A percentile compares a stretch with the other conserved stretches of the same genome.
phyloP scores from a whole-genome alignment of 1,284 basidiomycete genomes.

The Trichosporon sp. region DNA sequence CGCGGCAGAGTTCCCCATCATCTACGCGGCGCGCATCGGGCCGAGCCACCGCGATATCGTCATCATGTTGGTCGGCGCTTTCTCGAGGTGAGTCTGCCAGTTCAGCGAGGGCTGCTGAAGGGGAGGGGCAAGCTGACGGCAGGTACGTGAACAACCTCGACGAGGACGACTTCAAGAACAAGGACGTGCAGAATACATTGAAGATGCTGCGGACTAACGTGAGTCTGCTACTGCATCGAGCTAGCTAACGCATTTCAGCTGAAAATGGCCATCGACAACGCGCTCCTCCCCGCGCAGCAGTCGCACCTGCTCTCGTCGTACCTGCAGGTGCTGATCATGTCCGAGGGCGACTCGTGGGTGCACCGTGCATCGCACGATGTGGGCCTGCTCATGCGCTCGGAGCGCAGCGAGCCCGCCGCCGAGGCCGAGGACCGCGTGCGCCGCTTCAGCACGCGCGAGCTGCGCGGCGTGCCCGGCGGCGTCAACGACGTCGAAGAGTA shows the following conservation, averaged over 20 bases:
- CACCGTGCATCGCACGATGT: conserved; percentile 43
- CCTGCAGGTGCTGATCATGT: conserved; percentile 51
- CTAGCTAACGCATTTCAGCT: conserved; percentile 30
- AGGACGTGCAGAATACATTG: conserved; percentile 41
- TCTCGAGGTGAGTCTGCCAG: conserved; percentile 37
- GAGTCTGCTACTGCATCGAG: conserved; percentile 4
- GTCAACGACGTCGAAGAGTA: conserved; percentile 45
- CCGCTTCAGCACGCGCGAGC: conserved; percentile 46
- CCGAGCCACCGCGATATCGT: conserved; percentile 44
- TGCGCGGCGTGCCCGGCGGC: conserved; percentile 39
- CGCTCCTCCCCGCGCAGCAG: conserved; percentile 36
- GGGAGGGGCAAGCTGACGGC: background rate
- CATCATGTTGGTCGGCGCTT: conserved; percentile 45
- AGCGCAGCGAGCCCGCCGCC: conserved; percentile 28
- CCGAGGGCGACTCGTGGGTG: conserved; percentile 47
- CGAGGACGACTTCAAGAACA: conserved; percentile 45
- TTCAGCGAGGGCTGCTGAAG: background rate
- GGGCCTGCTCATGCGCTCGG: conserved; percentile 36
- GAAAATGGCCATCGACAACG: conserved; percentile 49
- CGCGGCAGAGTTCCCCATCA: conserved; percentile 10
- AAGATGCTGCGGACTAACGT: conserved; percentile 47
- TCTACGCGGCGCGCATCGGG: conserved; percentile 47
- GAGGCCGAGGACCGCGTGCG: conserved; percentile 42
- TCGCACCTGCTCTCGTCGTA: conserved; percentile 45
- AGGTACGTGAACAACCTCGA: conserved; percentile 50